phyloP scores from a whole-genome alignment of 495 filamentous ascomycete species.

The Penicillium longicatenatum region DNA sequence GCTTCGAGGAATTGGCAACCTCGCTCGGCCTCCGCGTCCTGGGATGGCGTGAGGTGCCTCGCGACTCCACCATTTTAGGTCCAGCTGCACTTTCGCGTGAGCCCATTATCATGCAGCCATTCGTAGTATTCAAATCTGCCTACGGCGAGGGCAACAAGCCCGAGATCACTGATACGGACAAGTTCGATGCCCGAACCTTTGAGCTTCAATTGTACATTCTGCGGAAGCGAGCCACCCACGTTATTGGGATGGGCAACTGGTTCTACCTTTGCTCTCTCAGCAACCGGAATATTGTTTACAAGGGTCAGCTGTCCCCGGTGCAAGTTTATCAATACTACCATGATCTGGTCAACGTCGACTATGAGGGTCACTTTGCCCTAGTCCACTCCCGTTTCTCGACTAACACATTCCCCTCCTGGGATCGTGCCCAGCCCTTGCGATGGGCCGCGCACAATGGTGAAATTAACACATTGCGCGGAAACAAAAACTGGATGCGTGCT shows the following conservation, averaged over 20 bases:
- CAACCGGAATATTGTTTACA: slow-evolving; percentile 99
- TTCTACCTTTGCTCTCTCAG: slow-evolving; percentile 98
- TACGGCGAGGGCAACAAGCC: slow-evolving; percentile 89
- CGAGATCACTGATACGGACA: slow-evolving; percentile 71
- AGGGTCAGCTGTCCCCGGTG: slow-evolving; percentile 92
- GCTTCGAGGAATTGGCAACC: slow-evolving; percentile 90
- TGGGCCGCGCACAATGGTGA: slow-evolving; percentile 99
- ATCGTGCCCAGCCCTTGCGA: slow-evolving; percentile 93
- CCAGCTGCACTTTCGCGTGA: slow-evolving; percentile 92
- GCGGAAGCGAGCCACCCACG: slow-evolving; percentile 91
- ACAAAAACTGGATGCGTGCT: slow-evolving; percentile 99
- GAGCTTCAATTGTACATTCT: slow-evolving; percentile 93
- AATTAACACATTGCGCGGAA: slow-evolving; percentile 97
- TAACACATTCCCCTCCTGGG: slow-evolving; percentile 99
- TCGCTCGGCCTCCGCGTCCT: slow-evolving; percentile 85
- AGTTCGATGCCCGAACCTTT: slow-evolving; percentile 83
- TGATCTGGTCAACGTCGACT: slow-evolving; percentile 95
- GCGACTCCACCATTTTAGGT: slow-evolving; percentile 89
- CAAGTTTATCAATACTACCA: slow-evolving; percentile 99
- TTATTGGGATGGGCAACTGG: slow-evolving; percentile 96
- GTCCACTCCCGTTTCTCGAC: slow-evolving; percentile 99
- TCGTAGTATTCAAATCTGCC: slow-evolving; percentile 83
- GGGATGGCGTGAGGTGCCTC: slow-evolving; percentile 95
- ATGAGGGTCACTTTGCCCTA: slow-evolving; percentile 95
- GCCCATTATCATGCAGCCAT: slow-evolving; percentile 92